phyloP scores from a whole-genome alignment of 2,329 filamentous ascomycete genomes.

The Monilinia vaccinii-corymbosi region DNA sequence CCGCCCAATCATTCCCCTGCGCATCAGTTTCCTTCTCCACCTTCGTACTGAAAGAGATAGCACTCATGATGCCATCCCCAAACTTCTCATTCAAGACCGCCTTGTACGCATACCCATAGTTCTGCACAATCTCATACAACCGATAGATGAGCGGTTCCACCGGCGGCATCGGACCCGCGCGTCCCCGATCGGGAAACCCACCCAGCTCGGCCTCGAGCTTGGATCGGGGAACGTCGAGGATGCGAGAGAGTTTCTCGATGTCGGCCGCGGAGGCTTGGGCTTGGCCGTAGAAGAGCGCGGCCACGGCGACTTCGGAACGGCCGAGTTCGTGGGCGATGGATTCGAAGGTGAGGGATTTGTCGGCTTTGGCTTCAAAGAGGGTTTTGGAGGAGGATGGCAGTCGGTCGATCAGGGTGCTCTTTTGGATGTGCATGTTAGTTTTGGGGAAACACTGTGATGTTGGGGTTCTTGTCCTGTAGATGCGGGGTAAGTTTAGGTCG shows the following conservation, averaged over 20 bases:
- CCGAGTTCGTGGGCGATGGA: constrained; percentile 64
- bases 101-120: constrained; percentile 95
- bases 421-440: background rate
- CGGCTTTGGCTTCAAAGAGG: constrained; percentile 74
- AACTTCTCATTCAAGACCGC: constrained; percentile 93
- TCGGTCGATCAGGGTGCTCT: constrained; percentile 58
- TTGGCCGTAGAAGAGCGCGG: constrained; percentile 87
- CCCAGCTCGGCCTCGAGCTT: constrained; percentile 52
- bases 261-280: constrained; percentile 65
- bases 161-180: constrained; percentile 72
- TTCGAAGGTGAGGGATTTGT: constrained; percentile 69
- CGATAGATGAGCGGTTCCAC: constrained; percentile 83
- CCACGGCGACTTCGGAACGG: constrained; percentile 79
- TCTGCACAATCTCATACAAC: constrained; percentile 90
- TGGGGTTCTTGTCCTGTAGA: constrained; percentile 8
- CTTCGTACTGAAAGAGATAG: constrained; percentile 81
- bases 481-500: constrained; percentile 4
- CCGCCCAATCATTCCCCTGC: constrained; percentile 71
- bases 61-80: constrained; percentile 92
- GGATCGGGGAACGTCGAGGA: constrained; percentile 52
- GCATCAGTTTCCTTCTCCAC: constrained; percentile 91
- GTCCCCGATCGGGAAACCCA: constrained; percentile 73
- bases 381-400: constrained; percentile 63
- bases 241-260: constrained; percentile 51
- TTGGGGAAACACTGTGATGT: constrained; percentile 7